Evolutionary conservation across 176 grass and related monocot genomes (phyloP), one percentile per base, ranked within the genome.

Genomic region (Leersia perrieri): DNA sequence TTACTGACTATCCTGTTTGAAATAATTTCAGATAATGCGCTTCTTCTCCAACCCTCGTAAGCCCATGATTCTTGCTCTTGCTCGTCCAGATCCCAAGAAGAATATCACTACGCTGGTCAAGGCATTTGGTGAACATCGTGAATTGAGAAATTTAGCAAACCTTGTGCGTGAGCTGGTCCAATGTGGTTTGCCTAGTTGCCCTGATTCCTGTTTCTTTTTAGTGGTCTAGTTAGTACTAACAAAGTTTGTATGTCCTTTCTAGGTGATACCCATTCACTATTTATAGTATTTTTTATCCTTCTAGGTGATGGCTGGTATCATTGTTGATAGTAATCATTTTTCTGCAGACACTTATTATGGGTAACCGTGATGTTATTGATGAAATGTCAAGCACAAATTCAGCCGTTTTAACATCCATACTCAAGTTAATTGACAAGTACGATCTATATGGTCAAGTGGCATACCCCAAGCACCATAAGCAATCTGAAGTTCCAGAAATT

Each of bases 341-440:
- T 70, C 11, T 78, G 70, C 88, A 97, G 94, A 93, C 90, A 45
- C 68, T 97, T 78, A 97, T 97, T 67, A 97, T 97, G 94, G 94
- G 94, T 70, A 97, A 97, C 32, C 87, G 94, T 76, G 94, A 93
- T 70, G 78, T 90, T 42, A 97, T 97, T 68, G 90, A 97, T 85
- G 90, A 97, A 83, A 97, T 97, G 90, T 91, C 90, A 76, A 88
- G 74, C 82, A 89, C 87, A 84, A 97, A 91, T 93, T 76, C 86
- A 68, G 68, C 78, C 70, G 94, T 97, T 75, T 73, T 97, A 68
- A 97, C 86, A 58, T 85, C 90, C 27, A 67, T 93, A 72, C 89
- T 97, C 72, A 97, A 93, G 80, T 72, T 97, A 73, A 89, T 97
- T 80, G 94, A 97, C 89, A 93, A 91, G 82, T 93, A 93, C 87